phyloP scores from a whole-genome alignment of 2,329 filamentous ascomycete species.

The Talaromyces sp. region DNA sequence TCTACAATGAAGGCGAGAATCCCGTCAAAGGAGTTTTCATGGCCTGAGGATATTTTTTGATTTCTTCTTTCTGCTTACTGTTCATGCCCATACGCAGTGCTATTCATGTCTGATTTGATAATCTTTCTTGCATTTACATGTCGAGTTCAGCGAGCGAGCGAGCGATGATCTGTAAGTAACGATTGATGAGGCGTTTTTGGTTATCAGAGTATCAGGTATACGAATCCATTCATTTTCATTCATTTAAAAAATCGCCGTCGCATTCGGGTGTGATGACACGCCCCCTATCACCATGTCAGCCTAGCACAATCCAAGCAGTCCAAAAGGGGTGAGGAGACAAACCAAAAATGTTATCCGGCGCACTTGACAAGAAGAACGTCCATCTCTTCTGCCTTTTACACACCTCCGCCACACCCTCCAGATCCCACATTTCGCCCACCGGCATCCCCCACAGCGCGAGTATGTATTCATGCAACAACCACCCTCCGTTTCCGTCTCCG shows the following conservation, averaged over 20 bases:
- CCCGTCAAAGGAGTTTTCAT: slow-evolving; percentile 34
- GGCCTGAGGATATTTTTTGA: slow-evolving; percentile 46
- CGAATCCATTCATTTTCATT: neutral
- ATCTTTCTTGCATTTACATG: slow-evolving; percentile 2
- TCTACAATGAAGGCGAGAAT: slow-evolving; percentile 10
- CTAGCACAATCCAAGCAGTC: neutral
- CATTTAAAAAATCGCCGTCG: slow-evolving; percentile 32
- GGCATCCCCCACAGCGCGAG: slow-evolving; percentile 46
- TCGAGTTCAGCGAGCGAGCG: slow-evolving; percentile 20
- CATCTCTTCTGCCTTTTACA: slow-evolving; percentile 38
- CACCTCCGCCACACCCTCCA: slow-evolving; percentile 36
- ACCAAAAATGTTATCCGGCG: slow-evolving; percentile 42
- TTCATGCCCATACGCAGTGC: neutral
- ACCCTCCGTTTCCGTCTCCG: slow-evolving; percentile 9
- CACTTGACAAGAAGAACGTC: slow-evolving; percentile 44
- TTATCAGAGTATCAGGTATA: slow-evolving; percentile 15
- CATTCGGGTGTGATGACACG: slow-evolving; percentile 23
- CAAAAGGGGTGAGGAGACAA: slow-evolving; percentile 18
- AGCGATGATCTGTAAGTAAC: slow-evolving; percentile 19
- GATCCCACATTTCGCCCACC: slow-evolving; percentile 46
- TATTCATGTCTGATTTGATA: neutral
- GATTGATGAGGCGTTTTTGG: slow-evolving; percentile 10
- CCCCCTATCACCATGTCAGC: slow-evolving; percentile 24
- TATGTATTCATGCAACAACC: slow-evolving; percentile 41
- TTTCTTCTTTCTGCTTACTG: neutral